phyloP scores from a whole-genome alignment of 2,329 filamentous ascomycete species.

The Stromatinia cepivora region DNA sequence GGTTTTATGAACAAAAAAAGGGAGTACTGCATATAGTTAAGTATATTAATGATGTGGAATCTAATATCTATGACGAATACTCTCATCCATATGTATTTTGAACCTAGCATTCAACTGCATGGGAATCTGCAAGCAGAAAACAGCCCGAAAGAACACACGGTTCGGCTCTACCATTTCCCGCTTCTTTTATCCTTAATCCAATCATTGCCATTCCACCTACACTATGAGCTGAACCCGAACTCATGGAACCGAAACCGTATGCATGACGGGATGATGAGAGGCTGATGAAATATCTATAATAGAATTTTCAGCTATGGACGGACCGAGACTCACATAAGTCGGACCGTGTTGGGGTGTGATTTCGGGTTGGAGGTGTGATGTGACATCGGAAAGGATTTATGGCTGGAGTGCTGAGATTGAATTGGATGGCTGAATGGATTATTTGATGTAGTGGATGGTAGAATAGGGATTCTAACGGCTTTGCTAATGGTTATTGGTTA shows the following conservation, averaged over 20 bases:
- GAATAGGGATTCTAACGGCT: slow-evolving; percentile 5
- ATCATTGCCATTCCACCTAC: background rate
- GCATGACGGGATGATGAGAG: slow-evolving; percentile 5
- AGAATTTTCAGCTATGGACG: background rate
- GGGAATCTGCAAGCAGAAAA: background rate
- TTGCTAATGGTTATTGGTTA: background rate
- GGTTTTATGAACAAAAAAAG: background rate
- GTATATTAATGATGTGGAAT: background rate
- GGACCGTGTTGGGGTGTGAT: background rate
- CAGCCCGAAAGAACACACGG: background rate
- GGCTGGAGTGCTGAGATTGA: background rate
- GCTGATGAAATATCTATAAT: slow-evolving; percentile 1
- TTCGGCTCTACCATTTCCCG: background rate
- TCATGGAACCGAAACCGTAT: background rate
- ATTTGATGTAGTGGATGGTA: background rate
- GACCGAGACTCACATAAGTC: background rate
- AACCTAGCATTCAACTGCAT: background rate
- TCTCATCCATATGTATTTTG: background rate
- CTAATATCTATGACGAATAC: background rate
- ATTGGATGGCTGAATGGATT: background rate
- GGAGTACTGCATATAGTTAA: background rate
- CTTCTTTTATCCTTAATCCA: background rate
- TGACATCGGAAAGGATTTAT: background rate
- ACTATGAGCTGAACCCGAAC: slow-evolving; percentile 11
- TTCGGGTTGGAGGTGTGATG: background rate